Percentiles rank a stretch among this genome's conserved stretches.
These are phyloP conservation scores for Psidium friedrichsthalianum DNA, from an alignment of 345 rosid species.

Conservation along the genomic window DNA sequence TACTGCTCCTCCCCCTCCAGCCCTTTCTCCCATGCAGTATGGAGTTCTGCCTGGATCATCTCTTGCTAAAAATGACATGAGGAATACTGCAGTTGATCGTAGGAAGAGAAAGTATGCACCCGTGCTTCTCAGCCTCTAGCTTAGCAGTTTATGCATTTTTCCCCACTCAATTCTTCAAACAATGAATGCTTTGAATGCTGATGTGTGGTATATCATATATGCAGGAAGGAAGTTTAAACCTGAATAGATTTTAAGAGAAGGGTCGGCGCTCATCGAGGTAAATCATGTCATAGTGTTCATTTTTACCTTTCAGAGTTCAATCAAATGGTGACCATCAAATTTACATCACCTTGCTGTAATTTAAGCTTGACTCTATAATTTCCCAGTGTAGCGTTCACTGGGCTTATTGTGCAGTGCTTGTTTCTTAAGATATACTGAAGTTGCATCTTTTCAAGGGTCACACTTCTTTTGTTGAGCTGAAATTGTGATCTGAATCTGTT, in stretches of 20 bases:
- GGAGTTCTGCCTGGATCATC: slow-evolving; percentile 46
- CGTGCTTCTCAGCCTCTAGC: not conserved
- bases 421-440: not conserved
- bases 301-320: not conserved
- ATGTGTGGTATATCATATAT: not conserved
- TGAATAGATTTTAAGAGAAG: not conserved
- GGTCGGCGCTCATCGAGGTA: not conserved
- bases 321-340: not conserved
- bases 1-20: slow-evolving; percentile 48
- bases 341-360: not conserved
- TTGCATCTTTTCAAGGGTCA: not conserved
- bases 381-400: not conserved
- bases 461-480: not conserved
- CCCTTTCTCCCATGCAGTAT: slow-evolving; percentile 81
- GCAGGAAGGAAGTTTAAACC: slow-evolving; percentile 37
- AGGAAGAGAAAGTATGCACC: slow-evolving; percentile 70
- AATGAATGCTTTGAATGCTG: not conserved
- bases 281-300: not conserved
- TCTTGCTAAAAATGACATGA: slow-evolving; percentile 50
- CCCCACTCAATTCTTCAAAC: not conserved
- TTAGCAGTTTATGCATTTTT: not conserved
- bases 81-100: slow-evolving; percentile 61
- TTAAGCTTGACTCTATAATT: not conserved
- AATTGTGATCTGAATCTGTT: not conserved
- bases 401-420: not conserved